A percentile compares a stretch with the other conserved stretches of the same genome.
Conservation (phyloP, 805 yeast species). For the Kockiozyma suomiensis region DNA sequence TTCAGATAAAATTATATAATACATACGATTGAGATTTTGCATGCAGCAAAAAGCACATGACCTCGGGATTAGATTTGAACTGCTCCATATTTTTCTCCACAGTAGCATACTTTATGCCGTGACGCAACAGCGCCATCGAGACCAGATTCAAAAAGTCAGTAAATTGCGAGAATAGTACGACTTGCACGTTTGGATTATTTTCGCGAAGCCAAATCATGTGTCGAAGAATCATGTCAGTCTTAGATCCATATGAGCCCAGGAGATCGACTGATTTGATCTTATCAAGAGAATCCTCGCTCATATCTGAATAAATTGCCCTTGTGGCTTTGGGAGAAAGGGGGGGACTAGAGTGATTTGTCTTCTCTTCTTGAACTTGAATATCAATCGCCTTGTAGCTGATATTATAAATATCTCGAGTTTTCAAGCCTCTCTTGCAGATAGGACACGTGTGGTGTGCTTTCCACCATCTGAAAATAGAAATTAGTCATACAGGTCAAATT, state of each 20-base stretch:
- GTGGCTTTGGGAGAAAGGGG: background rate
- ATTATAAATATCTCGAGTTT: slow-evolving; percentile 59
- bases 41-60: slow-evolving; percentile 84
- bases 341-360: slow-evolving; percentile 28
- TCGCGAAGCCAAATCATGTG: slow-evolving; percentile 66
- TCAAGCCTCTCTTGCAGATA: slow-evolving; percentile 65
- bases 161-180: slow-evolving; percentile 91
- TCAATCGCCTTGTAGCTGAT: slow-evolving; percentile 61
- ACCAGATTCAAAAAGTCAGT: slow-evolving; percentile 68
- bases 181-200: slow-evolving; percentile 66
- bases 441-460: slow-evolving; percentile 66
- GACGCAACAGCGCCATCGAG: slow-evolving; percentile 63
- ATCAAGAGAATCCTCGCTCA: slow-evolving; percentile 34
- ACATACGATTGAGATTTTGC: slow-evolving; percentile 75
- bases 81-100: slow-evolving; percentile 44
- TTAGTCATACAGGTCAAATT: background rate
- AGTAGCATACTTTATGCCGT: slow-evolving; percentile 60
- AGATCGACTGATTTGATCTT: slow-evolving; percentile 49
- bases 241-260: slow-evolving; percentile 70
- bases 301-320: slow-evolving; percentile 37
- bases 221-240: slow-evolving; percentile 78
- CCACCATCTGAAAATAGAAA: slow-evolving; percentile 55
- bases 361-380: slow-evolving; percentile 43
- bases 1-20: background rate
- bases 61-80: slow-evolving; percentile 44